These are phyloP conservation scores for Phytophthora ramorum DNA, from an alignment of 352 stramenopile species.

Conservation along the genomic window DNA sequence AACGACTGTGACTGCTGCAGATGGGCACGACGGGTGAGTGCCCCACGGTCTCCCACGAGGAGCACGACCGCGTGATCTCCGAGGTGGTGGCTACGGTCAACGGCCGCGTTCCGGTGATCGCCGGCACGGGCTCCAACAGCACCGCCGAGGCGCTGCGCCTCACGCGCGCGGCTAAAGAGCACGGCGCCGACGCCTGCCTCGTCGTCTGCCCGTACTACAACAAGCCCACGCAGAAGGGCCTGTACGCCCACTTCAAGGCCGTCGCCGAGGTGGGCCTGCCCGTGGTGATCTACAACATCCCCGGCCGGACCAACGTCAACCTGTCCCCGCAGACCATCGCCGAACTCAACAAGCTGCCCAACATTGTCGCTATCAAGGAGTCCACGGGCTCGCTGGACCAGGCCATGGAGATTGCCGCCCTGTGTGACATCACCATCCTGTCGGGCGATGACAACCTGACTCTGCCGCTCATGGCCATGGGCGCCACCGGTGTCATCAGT, in stretches of 20 bases:
- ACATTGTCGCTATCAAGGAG: conserved; percentile 98
- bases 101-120: conserved; percentile 93
- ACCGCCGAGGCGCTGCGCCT: conserved; percentile 87
- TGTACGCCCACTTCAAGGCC: conserved; percentile 96
- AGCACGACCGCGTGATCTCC: conserved; percentile 95
- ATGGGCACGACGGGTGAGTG: conserved; percentile 98
- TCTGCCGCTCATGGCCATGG: conserved; percentile 90
- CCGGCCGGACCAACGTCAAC: conserved; percentile 95
- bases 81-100: conserved; percentile 87
- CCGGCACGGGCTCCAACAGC: conserved; percentile 96
- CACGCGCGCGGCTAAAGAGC: conserved; percentile 90
- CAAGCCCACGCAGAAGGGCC: conserved; percentile 96
- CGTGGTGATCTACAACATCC: conserved; percentile 98
- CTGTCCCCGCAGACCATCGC: conserved; percentile 95
- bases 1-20: conserved; percentile 34
- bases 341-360: conserved; percentile 92
- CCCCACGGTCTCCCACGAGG: conserved; percentile 93
- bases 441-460: conserved; percentile 93
- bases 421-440: conserved; percentile 93
- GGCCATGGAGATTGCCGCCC: conserved; percentile 86
- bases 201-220: conserved; percentile 99
- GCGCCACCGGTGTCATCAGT: conserved; percentile 90
- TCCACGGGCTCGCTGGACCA: conserved; percentile 94
- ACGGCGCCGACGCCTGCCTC: conserved; percentile 94
- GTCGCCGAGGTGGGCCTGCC: conserved; percentile 90